Percentiles rank a stretch among this genome's conserved stretches.
These are phyloP conservation scores for Gastrolobium villosum DNA, from an alignment of 306 rosid genomes.

Conservation along the genomic window DNA sequence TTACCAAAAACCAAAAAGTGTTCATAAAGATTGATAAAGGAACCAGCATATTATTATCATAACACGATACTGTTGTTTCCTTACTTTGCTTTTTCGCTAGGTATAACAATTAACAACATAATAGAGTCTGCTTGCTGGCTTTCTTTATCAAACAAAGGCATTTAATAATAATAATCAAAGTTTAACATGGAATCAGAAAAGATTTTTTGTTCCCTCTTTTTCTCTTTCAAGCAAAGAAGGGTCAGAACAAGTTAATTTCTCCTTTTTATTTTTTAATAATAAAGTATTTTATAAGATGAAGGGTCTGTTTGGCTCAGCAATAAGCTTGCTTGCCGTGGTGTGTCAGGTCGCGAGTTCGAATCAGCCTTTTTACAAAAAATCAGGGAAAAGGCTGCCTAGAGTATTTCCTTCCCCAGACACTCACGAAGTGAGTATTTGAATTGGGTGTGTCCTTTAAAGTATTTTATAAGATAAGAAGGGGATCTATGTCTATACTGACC, in stretches of 20 bases:
- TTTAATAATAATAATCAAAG: slow-evolving; percentile 40
- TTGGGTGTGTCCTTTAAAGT: background rate
- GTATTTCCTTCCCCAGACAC: no score
- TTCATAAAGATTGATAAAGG: slow-evolving; percentile 45
- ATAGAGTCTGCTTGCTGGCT: slow-evolving; percentile 34
- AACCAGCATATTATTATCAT: slow-evolving; percentile 38
- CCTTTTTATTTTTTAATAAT: background rate
- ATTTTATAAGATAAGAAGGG: slow-evolving; percentile 5
- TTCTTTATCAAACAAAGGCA: slow-evolving; percentile 34
- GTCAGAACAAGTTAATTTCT: slow-evolving; percentile 26
- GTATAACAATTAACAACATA: background rate
- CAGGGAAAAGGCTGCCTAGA: no score
- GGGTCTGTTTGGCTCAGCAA: no score
- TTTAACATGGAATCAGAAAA: slow-evolving; percentile 36
- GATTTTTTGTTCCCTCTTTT: slow-evolving; percentile 42
- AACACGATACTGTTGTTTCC: slow-evolving; percentile 24
- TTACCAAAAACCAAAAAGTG: slow-evolving; percentile 42
- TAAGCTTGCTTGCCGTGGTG: no score
- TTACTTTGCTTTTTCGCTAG: slow-evolving; percentile 44
- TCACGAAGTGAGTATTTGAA: no score
- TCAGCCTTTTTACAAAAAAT: no score
- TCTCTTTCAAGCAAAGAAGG: slow-evolving; percentile 35
- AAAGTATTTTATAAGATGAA: background rate
- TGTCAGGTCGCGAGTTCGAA: no score
- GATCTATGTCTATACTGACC: slow-evolving; percentile 62